Conservation (phyloP, 768 basidiomycete species). For the Mycena belliarum region DNA sequence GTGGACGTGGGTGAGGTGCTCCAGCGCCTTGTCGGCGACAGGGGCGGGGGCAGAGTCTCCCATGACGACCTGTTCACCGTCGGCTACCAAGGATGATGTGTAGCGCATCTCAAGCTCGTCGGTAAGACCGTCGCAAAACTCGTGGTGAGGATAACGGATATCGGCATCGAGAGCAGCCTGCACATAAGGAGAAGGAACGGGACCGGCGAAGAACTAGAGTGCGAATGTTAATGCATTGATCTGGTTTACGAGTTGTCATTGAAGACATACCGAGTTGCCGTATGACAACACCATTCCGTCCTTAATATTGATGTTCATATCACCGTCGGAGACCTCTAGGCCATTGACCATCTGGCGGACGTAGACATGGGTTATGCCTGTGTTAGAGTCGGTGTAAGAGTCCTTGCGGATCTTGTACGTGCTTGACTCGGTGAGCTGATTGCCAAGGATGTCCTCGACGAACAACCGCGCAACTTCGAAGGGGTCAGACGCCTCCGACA, state of each 20-base stretch:
- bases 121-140: slow-evolving; percentile 51
- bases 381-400: slow-evolving; percentile 84
- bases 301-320: slow-evolving; percentile 92
- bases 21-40: slow-evolving; percentile 22
- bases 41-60: slow-evolving; percentile 16
- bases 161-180: slow-evolving; percentile 31
- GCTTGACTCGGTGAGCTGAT: slow-evolving; percentile 37
- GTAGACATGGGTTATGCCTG: slow-evolving; percentile 89
- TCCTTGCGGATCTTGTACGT: slow-evolving; percentile 70
- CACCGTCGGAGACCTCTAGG: slow-evolving; percentile 85
- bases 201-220: slow-evolving; percentile 77
- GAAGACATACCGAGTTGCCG: slow-evolving; percentile 73
- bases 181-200: slow-evolving; percentile 40
- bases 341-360: slow-evolving; percentile 83
- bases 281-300: slow-evolving; percentile 82
- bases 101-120: slow-evolving; percentile 36
- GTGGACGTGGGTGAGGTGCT: slow-evolving; percentile 47
- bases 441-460: slow-evolving; percentile 48
- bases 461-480: slow-evolving; percentile 65
- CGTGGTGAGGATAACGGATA: slow-evolving; percentile 48
- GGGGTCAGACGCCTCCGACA: slow-evolving; percentile 47
- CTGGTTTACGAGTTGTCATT: not conserved
- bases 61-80: slow-evolving; percentile 39
- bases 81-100: slow-evolving; percentile 28
- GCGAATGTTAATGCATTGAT: too few relatives aligned